A percentile compares a stretch with the other conserved stretches of the same genome.
Conservation (phyloP, 2,329 filamentous ascomycete genomes). For the Orbilia blumenaviensis region DNA sequence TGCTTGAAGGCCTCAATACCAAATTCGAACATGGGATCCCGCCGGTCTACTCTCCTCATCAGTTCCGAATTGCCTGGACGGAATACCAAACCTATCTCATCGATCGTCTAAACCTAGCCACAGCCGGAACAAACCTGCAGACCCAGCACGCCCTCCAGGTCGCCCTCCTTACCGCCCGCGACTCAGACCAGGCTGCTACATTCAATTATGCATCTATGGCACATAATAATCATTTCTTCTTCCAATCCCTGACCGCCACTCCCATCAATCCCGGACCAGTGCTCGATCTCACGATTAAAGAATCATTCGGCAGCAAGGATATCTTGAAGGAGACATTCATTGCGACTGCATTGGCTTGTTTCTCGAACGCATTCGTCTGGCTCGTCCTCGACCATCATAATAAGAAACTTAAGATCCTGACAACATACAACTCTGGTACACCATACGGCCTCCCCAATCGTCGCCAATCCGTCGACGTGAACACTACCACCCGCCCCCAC, state of each 20-base stretch:
- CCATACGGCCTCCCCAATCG: conserved; percentile 89
- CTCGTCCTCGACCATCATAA: conserved; percentile 72
- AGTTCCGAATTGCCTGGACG: conserved; percentile 80
- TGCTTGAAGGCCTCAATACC: not conserved
- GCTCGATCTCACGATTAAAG: conserved; percentile 70
- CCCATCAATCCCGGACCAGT: conserved; percentile 67
- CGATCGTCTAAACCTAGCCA: conserved; percentile 78
- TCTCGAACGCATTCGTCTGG: conserved; percentile 97
- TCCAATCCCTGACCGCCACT: conserved; percentile 65
- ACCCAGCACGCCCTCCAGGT: conserved; percentile 72
- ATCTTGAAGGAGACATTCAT: conserved; percentile 82
- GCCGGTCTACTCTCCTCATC: conserved; percentile 74
- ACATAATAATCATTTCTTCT: conserved; percentile 89
- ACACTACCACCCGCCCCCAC: conserved; percentile 65
- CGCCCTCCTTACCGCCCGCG: conserved; percentile 77
- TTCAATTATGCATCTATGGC: conserved; percentile 99
- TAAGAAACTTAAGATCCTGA: conserved; percentile 72
- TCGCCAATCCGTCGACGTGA: conserved; percentile 73
- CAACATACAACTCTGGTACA: conserved; percentile 89
- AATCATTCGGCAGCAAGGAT: conserved; percentile 81
- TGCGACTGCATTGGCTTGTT: conserved; percentile 85
- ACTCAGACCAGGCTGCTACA: conserved; percentile 76
- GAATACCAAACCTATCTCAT: conserved; percentile 80
- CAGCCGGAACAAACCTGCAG: conserved; percentile 74
- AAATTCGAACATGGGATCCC: conserved; percentile 67